phyloP scores from a whole-genome alignment of 2,329 filamentous ascomycete species.

The Aspergillus fumigatus region DNA sequence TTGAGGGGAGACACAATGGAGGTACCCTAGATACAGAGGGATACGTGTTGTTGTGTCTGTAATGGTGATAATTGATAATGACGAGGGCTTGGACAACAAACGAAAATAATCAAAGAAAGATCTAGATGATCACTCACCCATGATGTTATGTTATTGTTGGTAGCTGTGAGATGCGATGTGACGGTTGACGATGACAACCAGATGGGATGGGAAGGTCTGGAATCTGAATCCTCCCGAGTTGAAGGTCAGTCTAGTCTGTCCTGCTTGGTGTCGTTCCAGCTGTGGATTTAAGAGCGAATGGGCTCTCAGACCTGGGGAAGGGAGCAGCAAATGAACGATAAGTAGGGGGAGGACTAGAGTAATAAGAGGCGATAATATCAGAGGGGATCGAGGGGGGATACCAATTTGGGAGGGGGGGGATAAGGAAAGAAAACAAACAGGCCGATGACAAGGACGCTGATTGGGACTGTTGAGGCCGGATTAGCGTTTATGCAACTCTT shows the following conservation, averaged over 20 bases:
- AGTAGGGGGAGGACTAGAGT: neutral
- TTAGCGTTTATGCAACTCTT: neutral
- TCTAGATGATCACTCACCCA: conserved; percentile 16
- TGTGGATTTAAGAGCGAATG: neutral
- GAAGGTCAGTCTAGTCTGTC: neutral
- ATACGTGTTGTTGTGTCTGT: conserved; percentile 2
- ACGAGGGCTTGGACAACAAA: conserved; percentile 12
- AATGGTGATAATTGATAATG: conserved; percentile 1
- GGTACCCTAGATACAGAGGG: neutral
- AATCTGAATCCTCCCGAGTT: neutral
- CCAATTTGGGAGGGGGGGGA: no score
- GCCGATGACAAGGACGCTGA: neutral
- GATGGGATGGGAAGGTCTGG: conserved; percentile 7
- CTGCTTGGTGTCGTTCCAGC: neutral
- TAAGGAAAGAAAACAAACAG: neutral
- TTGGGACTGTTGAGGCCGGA: neutral
- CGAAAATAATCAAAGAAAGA: conserved; percentile 2
- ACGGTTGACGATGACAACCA: conserved; percentile 5
- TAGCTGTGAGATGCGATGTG: conserved; percentile 3
- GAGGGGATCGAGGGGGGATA: neutral
- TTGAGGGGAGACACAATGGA: neutral
- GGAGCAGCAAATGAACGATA: neutral
- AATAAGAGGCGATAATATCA: neutral
- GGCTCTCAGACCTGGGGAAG: neutral
- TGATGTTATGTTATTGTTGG: conserved; percentile 1